Evolutionary conservation across 2,329 filamentous ascomycete species (phyloP), one percentile per base, ranked within the genome.

Genomic region (Fonsecaea monophora): DNA sequence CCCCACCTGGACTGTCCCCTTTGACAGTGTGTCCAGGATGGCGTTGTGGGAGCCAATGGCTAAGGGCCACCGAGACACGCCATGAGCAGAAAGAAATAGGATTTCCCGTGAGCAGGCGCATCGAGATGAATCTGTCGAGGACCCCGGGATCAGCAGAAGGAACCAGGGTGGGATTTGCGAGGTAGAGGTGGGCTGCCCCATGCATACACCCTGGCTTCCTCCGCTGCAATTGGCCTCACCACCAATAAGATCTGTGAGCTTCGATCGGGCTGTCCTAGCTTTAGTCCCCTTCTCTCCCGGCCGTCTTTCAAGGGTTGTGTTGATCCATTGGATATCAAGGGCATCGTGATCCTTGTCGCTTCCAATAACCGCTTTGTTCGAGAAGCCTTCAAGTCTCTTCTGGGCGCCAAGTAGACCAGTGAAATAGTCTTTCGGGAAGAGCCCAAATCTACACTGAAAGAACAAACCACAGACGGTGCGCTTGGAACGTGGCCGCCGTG

Each of bases 281-380:
- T 60, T 37, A 25, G 1, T 3, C 25, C 25, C 25, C 25, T 25
- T 25, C 25, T 25, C 25, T 25, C 25, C 25, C 25, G n/a, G 35
- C 12, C 13, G 18, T 35, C 34, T 48, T 34, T 21, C 30, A 18
- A 12, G 18, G 45, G 7, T n/a, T n/a, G 1, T 9, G 18, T 21
- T 8, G 18, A 50, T 25, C 21, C 45, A 25, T 50, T 50, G 45
- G 45, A 50, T 50, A 12, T 25, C 45, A 10, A 12, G 8, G 4
- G 18, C 9, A 50, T 12, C 18, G 25, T 8, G 18, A 55, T 55
- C 8, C 30, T 25, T 38, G 32, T 68, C 64, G 67, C 60, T 57
- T 64, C 30, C 15, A 21, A 56, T 60, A 35, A 32, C 66, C 63
- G 35, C 40, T 60, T 63, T 53, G 59, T 68, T 68, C 67, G 67